phyloP scores from a whole-genome alignment of 2,329 filamentous ascomycete genomes.

The Penicillium sp. region DNA sequence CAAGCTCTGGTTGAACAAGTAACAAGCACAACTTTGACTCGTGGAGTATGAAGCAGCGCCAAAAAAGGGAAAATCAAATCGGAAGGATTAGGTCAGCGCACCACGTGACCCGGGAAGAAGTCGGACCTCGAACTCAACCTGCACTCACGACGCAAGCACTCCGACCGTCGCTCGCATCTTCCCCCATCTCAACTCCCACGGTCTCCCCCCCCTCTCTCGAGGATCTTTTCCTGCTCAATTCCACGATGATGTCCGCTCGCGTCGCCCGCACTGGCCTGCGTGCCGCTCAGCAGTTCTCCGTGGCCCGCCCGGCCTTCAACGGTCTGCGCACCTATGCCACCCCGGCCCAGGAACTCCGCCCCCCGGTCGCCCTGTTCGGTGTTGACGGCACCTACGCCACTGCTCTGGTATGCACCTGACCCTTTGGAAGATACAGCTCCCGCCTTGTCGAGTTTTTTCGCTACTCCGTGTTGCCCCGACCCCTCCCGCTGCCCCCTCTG shows the following conservation, averaged over 20 bases:
- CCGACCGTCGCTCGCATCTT: slow-evolving; percentile 25
- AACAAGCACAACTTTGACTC: not conserved
- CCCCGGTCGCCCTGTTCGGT: slow-evolving; percentile 87
- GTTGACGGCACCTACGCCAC: slow-evolving; percentile 97
- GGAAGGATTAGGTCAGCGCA: slow-evolving; percentile 9
- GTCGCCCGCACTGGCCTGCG: slow-evolving; percentile 55
- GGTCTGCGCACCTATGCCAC: slow-evolving; percentile 70
- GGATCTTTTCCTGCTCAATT: slow-evolving; percentile 23
- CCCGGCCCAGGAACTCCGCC: slow-evolving; percentile 64
- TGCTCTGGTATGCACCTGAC: slow-evolving; percentile 73
- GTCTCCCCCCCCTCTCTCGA: slow-evolving; percentile 19
- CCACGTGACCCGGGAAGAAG: slow-evolving; percentile 27
- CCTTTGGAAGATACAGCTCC: slow-evolving; percentile 3
- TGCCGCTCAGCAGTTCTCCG: slow-evolving; percentile 45
- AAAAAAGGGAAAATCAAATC: slow-evolving; percentile 1
- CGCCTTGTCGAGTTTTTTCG: slow-evolving; percentile 7
- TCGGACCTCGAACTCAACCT: slow-evolving; percentile 26
- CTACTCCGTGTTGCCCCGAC: slow-evolving; percentile 18
- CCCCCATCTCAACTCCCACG: slow-evolving; percentile 22
- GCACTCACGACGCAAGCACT: slow-evolving; percentile 22
- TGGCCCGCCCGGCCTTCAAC: slow-evolving; percentile 39
- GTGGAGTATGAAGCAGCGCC: not conserved
- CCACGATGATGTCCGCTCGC: slow-evolving; percentile 54
- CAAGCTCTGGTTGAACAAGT: not conserved
- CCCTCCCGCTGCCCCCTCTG: slow-evolving; percentile 16